Evolutionary conservation across 352 stramenopile species (phyloP), one percentile per base, ranked within the genome.

Genomic region (Pythium periplocum): DNA sequence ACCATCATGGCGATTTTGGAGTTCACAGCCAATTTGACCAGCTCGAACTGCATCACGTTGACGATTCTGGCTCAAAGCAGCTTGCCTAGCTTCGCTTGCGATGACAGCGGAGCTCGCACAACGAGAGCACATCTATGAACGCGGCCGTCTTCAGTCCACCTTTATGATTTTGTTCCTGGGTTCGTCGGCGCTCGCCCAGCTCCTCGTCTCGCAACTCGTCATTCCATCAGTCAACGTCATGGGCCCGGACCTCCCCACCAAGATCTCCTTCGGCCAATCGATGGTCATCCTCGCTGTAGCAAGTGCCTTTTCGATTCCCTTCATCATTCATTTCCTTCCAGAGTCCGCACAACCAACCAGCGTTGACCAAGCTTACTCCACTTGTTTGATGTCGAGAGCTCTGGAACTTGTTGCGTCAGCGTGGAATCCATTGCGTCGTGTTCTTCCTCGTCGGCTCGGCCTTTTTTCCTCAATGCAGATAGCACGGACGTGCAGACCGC

Each of bases 71-170:
- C 17, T 26, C 17, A 26, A 26, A 26, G 17, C 17, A 26, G 17
- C 17, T 26, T 26, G 17, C 17, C 17, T 62, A 30, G 35, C 57
- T 10, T 57, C 61, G 41, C 51, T 65, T 45, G 53, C 57, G 9
- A 64, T 69, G 55, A 62, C 57, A 5, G 54, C 64, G 34, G 54
- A 68, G 47, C 60, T 63, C 40, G 60, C 60, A 0, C 60, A 68
- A 39, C 60, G 60, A 17, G 60, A 68, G 43, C 46, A 46, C 8
- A 26, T 64, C 2, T 41, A 46, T 11, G 43, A 64, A 33, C 61
- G 61, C 31, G 61, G 61, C 31, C 57, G 58, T 30, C 26, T 68
- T 31, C 61, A 68, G 44, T 48, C 57, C 6, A 37, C 53, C 4
- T 26, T 26, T 26, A 26, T 26, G 17, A 26, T 26, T 26, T 26